Conservation (phyloP, 306 rosid species). For the Vigna angularis region DNA sequence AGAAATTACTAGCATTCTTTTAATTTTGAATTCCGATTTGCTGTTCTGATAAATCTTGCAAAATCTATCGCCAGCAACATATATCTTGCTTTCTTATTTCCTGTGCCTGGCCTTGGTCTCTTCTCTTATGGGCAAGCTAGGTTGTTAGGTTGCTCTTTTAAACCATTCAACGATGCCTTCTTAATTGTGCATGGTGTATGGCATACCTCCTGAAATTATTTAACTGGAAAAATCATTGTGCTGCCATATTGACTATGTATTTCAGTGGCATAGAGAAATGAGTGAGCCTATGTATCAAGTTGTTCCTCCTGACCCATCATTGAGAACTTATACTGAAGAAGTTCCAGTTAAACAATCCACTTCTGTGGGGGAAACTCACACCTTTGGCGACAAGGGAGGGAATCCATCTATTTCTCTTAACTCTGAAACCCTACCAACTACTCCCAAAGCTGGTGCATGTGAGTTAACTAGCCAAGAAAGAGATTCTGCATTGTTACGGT, state of each 20-base stretch:
- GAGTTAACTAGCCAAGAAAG: conserved; percentile 73
- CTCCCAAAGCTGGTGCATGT: conserved; percentile 54
- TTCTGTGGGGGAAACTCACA: conserved; percentile 43
- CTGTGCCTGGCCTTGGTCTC: not conserved
- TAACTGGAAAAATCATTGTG: not conserved
- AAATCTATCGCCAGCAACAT: not conserved
- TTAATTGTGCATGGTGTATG: not conserved
- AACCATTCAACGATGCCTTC: conserved; percentile 16
- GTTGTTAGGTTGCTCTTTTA: not conserved
- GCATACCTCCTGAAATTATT: conserved; percentile 6
- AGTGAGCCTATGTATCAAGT: conserved; percentile 53
- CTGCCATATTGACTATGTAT: conserved; percentile 42
- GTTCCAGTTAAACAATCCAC: conserved; percentile 50
- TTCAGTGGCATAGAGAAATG: conserved; percentile 53
- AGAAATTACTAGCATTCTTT: not conserved
- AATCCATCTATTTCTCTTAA: conserved; percentile 37
- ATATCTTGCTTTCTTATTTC: conserved; percentile 11
- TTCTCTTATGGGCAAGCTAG: not conserved
- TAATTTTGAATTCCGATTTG: conserved; percentile 5
- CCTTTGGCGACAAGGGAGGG: conserved; percentile 41
- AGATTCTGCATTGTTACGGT: conserved; percentile 81
- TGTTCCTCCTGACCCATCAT: conserved; percentile 45
- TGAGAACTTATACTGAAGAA: conserved; percentile 51
- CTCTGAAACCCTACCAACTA: conserved; percentile 47
- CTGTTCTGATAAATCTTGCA: not conserved